Percentiles rank a stretch among this genome's conserved stretches.
phyloP scores from a whole-genome alignment of 192 early-diverging fungal genomes.

The Backusella luteola region DNA sequence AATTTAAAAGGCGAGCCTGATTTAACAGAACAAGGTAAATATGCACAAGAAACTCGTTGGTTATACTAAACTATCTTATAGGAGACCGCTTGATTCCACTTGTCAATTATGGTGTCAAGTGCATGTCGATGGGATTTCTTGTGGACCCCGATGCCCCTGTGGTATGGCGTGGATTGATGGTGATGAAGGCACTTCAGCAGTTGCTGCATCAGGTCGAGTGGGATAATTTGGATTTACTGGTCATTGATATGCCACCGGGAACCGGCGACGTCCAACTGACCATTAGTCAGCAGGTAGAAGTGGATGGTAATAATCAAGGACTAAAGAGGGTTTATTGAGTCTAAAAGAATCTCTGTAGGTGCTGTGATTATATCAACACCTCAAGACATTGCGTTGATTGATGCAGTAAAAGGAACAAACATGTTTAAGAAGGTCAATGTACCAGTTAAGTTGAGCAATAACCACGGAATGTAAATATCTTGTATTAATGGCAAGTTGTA shows the following conservation, averaged over 20 bases:
- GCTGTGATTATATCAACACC: slow-evolving; percentile 89
- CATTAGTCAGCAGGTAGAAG: slow-evolving; percentile 72
- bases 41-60: not conserved
- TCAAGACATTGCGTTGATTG: slow-evolving; percentile 84
- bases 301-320: slow-evolving; percentile 44
- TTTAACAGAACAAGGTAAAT: slow-evolving; percentile 51
- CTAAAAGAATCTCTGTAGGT: slow-evolving; percentile 35
- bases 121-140: slow-evolving; percentile 93
- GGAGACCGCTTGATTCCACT: slow-evolving; percentile 65
- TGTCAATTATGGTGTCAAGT: slow-evolving; percentile 82
- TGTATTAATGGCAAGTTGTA: slow-evolving; percentile 14
- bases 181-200: slow-evolving; percentile 91
- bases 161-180: slow-evolving; percentile 93
- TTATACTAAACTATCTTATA: not conserved
- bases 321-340: too few species aligned
- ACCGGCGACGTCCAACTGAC: slow-evolving; percentile 90
- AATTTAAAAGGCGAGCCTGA: slow-evolving; percentile 75
- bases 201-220: slow-evolving; percentile 83
- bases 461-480: too few species aligned
- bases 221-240: slow-evolving; percentile 70
- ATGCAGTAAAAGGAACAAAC: slow-evolving; percentile 74
- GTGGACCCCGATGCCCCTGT: slow-evolving; percentile 70
- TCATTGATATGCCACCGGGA: slow-evolving; percentile 92
- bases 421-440: slow-evolving; percentile 85
- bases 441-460: slow-evolving; percentile 49